A percentile compares a stretch with the other conserved stretches of the same genome.
Evolutionary conservation across 2,329 filamentous ascomycete genomes (phyloP).

Genomic region (Chrysoporthe deuterocubensis): DNA sequence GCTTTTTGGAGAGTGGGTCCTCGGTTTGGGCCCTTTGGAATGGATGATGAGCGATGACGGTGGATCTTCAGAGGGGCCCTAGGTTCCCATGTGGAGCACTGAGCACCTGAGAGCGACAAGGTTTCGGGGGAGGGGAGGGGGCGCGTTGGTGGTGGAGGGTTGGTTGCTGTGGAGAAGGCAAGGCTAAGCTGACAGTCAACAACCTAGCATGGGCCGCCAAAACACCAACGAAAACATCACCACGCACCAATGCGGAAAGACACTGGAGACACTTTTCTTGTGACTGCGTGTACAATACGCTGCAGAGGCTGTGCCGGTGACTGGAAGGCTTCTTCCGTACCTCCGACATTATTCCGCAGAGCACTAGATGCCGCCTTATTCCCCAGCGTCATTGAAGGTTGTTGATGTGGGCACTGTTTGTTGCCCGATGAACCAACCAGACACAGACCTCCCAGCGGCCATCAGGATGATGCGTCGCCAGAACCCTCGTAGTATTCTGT

Average conservation of each 20-base stretch:
- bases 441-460: neutral
- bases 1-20: slow-evolving; percentile 2
- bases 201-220: neutral
- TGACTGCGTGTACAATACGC: too few species aligned
- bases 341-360: neutral
- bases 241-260: neutral
- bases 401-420: neutral
- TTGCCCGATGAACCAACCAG: neutral
- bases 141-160: neutral
- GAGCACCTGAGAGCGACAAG: slow-evolving; percentile 1
- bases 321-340: neutral
- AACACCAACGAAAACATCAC: slow-evolving; percentile 8
- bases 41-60: neutral
- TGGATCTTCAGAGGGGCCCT: neutral
- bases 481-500: slow-evolving; percentile 52
- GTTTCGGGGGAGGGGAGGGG: neutral
- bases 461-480: slow-evolving; percentile 14
- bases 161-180: slow-evolving; percentile 14
- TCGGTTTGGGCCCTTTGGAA: neutral
- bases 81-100: neutral
- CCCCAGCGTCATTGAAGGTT: neutral
- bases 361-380: neutral
- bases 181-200: neutral
- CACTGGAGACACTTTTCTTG: neutral
- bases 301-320: neutral